Base-by-base conservation (phyloP, 2,329 filamentous ascomycete species). In the Aspergillus piperis region DNA sequence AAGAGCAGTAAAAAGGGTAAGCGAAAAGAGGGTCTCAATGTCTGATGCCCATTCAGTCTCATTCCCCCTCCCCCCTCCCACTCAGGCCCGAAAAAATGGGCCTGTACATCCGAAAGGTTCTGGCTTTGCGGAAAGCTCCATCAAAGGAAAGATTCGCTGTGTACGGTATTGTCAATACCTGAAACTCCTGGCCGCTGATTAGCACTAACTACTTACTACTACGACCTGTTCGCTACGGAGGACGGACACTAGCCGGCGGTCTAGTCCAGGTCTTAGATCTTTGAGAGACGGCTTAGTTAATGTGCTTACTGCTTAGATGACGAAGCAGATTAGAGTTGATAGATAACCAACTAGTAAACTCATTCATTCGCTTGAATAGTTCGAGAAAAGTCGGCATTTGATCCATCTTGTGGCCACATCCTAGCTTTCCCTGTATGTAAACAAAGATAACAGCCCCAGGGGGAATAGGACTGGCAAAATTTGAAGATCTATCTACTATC, bases 101-200 rank as follows among this genome's bases (percentile, higher is more conserved):
- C 44, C 44, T 30, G n/a, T 30, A 5, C 23, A 44, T 11, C 41
- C 19, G 21, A 44, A 21, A 23, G 41, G 32, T 36, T 36, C 10
- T 11, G 41, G 5, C 21, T 30, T 50, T 7, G 47, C 25, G n/a
- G 25, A 13, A 27, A n/a, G 21, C 21, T 25, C 21, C 23, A n/a
- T 48, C 44, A 25, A 27, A 48, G 23, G 23, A 27, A 49, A 49
- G 25, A 49, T 27, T 27, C n/a, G 47, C n/a, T 17, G 30, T 50
- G 47, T 50, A 50, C 23, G 47, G 47, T 50, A 50, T 19, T 30
- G 47, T 19, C 47, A 50, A 27, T 50, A 50, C 47, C 47, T 50
- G 47, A 50, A 50, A 50, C 47, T 25, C 5, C 23, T 30, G 44
- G 21, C 21, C 21, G 44, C 11, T 25, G 44, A 48, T 48, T 23